Base-by-base conservation (phyloP, 306 rosid species). In the Sechiopsis laciniata region DNA sequence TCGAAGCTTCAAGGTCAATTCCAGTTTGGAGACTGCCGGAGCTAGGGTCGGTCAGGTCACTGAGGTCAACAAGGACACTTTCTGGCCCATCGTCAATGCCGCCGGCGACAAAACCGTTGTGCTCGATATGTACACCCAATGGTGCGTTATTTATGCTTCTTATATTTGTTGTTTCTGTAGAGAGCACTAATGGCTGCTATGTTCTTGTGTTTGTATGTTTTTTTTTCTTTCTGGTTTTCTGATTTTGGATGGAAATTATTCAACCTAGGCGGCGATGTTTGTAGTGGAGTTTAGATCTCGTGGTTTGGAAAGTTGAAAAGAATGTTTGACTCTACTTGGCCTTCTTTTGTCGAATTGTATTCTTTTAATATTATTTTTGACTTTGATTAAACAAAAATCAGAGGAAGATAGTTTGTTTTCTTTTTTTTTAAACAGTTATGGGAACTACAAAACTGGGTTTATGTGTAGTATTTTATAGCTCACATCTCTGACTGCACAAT, bases 111-210 rank as follows among this genome's bases (percentile, higher is more conserved):
- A 91, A 84, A 45, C 99, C 74, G 88, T 94, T 75, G 97, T 91
- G 72, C 95, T 94, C 71, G 97, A 94, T 78, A 94, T 94, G 99
- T 94, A 85, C 88, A 94, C 99, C 42, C 97, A 94, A 82, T 94
- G 99, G 99, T 94, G 81, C 48, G 22, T 32, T 5, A 32, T n/a
- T n/a, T n/a, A n/a, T n/a, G n/a, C n/a, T n/a, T n/a, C n/a, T n/a
- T n/a, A n/a, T n/a, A n/a, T n/a, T n/a, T n/a, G n/a, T n/a, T n/a
- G n/a, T n/a, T n/a, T n/a, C n/a, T n/a, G n/a, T n/a, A n/a, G n/a
- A n/a, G n/a, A n/a, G n/a, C n/a, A n/a, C 37, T 32, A 32, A 32
- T 3, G 37, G 37, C 37, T 32, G 37, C 37, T 2, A 42, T 37
- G 22, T 40, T 45, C 54, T 17, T n/a, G 20, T 65, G n/a, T n/a